phyloP scores from a whole-genome alignment of 2,329 filamentous ascomycete species.

The Drechslerella coelobrocha region DNA sequence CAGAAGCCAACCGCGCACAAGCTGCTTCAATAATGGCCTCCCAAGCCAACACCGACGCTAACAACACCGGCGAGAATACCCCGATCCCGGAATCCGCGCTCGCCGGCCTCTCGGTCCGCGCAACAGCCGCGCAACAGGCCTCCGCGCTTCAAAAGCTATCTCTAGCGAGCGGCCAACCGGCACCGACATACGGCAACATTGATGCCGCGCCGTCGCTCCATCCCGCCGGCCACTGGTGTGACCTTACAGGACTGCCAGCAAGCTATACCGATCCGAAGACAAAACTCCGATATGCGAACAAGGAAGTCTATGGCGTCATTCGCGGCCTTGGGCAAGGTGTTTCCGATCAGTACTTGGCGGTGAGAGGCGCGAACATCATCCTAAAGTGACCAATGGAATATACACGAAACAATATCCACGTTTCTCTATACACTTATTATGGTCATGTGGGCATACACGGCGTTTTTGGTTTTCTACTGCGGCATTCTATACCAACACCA shows the following conservation, averaged over 20 bases:
- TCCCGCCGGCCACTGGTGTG: constrained; percentile 86
- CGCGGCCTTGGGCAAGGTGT: constrained; percentile 79
- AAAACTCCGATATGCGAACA: constrained; percentile 87
- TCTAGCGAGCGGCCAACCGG: constrained; percentile 58
- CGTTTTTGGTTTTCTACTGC: neutral
- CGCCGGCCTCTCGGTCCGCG: constrained; percentile 55
- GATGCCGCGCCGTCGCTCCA: constrained; percentile 88
- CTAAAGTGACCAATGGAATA: constrained; percentile 74
- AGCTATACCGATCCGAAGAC: constrained; percentile 96
- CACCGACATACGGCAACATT: constrained; percentile 88
- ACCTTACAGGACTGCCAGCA: constrained; percentile 90
- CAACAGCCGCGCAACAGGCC: constrained; percentile 62
- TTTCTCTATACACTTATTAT: too few species aligned
- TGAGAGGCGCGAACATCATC: constrained; percentile 88
- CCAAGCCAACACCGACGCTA: constrained; percentile 37
- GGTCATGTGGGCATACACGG: too few species aligned
- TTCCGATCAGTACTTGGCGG: constrained; percentile 86
- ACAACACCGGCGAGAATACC: constrained; percentile 55
- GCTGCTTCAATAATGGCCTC: constrained; percentile 68
- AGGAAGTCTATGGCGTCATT: constrained; percentile 86
- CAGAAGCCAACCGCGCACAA: constrained; percentile 85
- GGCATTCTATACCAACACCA: neutral
- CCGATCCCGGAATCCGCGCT: constrained; percentile 50
- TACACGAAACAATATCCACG: neutral
- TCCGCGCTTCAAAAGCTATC: constrained; percentile 82